Percentiles rank a stretch among this genome's conserved stretches.
These are phyloP conservation scores for Arctium lappa DNA, from an alignment of 129 eudicot genomes.

Conservation along the genomic window DNA sequence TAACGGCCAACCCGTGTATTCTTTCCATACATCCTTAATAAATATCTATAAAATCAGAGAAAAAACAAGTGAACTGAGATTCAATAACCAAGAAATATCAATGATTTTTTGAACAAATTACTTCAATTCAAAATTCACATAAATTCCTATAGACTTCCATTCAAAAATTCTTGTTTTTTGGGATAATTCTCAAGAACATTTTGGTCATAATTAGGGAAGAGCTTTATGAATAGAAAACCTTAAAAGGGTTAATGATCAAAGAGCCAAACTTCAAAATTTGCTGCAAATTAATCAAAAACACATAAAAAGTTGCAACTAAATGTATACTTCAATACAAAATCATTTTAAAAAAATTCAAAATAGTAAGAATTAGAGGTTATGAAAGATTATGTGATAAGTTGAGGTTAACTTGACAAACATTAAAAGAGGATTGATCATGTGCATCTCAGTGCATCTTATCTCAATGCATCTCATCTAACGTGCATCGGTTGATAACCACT, in stretches of 20 bases:
- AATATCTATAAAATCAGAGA: constrained; percentile 44
- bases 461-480: too few species aligned
- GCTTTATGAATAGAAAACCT: neutral
- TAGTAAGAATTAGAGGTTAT: neutral
- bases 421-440: too few species aligned
- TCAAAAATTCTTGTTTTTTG: neutral
- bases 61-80: neutral
- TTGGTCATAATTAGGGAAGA: neutral
- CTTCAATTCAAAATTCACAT: neutral
- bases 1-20: constrained; percentile 95
- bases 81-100: neutral
- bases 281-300: neutral
- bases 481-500: too few species aligned
- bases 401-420: too few species aligned
- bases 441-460: too few species aligned
- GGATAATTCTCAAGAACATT: neutral
- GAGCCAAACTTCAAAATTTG: neutral
- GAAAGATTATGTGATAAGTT: too few species aligned
- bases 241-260: neutral
- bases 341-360: too few species aligned
- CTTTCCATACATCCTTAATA: constrained; percentile 96
- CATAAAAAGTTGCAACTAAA: neutral
- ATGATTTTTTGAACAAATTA: neutral
- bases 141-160: neutral
- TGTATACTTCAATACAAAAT: neutral